These are phyloP conservation scores for Lithospermum erythrorhizon DNA, from an alignment of 257 asterid species.

Conservation along the genomic window DNA sequence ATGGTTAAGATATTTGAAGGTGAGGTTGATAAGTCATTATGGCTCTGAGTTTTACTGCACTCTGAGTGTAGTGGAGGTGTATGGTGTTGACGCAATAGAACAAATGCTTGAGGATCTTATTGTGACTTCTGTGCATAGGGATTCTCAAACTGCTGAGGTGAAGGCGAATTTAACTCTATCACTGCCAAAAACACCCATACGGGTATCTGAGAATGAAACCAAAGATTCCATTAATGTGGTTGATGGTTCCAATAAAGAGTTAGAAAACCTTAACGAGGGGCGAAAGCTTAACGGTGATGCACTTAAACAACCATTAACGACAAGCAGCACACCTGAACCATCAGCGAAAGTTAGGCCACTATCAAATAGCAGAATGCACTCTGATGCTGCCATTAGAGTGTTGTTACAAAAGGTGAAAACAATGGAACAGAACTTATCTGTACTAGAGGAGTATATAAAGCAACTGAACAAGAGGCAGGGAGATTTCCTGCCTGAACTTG, in stretches of 20 bases:
- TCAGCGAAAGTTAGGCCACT: constrained; percentile 38
- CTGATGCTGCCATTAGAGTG: constrained; percentile 85
- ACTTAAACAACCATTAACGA: constrained; percentile 24
- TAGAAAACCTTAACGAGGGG: constrained; percentile 33
- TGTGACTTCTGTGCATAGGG: constrained; percentile 33
- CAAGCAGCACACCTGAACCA: constrained; percentile 32
- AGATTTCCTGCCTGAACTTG: constrained; percentile 68
- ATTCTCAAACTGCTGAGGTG: constrained; percentile 26
- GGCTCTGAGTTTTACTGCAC: constrained; percentile 96
- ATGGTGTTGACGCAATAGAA: constrained; percentile 90
- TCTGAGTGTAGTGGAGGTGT: constrained; percentile 77
- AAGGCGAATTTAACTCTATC: constrained; percentile 35
- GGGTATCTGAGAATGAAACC: constrained; percentile 22
- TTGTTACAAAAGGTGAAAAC: constrained; percentile 81
- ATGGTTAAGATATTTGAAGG: constrained; percentile 83
- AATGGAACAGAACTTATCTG: constrained; percentile 66
- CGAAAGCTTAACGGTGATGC: constrained; percentile 24
- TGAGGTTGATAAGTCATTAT: constrained; percentile 63
- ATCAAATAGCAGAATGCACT: constrained; percentile 60
- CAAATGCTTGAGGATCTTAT: constrained; percentile 96
- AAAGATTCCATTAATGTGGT: constrained; percentile 19
- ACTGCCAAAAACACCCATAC: constrained; percentile 28
- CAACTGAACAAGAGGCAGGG: constrained; percentile 62
- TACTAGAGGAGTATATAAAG: constrained; percentile 80
- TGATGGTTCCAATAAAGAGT: constrained; percentile 25